A percentile compares a stretch with the other conserved stretches of the same genome.
Conservation (phyloP, 805 yeast genomes). For the Teunomyces kruisii region DNA sequence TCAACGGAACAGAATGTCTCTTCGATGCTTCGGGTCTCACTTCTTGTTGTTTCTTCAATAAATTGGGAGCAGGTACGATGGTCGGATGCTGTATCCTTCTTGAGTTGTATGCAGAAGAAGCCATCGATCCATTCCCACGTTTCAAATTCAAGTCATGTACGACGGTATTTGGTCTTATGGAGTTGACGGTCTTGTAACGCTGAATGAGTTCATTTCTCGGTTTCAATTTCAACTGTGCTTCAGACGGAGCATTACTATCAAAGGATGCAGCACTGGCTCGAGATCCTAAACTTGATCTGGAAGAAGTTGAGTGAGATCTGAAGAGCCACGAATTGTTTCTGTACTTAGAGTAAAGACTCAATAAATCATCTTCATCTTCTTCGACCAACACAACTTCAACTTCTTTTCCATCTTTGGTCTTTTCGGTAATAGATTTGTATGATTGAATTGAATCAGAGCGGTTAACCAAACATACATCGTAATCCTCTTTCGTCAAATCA, state of each 20-base stretch:
- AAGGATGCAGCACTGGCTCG: slow-evolving; percentile 15
- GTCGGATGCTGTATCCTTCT: slow-evolving; percentile 19
- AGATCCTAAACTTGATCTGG: slow-evolving; percentile 11
- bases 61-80: background rate
- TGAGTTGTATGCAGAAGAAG: slow-evolving; percentile 16
- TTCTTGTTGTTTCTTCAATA: background rate
- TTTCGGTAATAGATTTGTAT: slow-evolving; percentile 41
- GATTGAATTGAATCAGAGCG: slow-evolving; percentile 36
- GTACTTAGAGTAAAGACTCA: slow-evolving; percentile 44
- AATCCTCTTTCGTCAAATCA: slow-evolving; percentile 41
- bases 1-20: slow-evolving; percentile 9
- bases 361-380: slow-evolving; percentile 34
- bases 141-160: slow-evolving; percentile 1
- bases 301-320: slow-evolving; percentile 23
- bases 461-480: slow-evolving; percentile 36
- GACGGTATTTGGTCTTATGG: background rate
- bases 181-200: slow-evolving; percentile 3
- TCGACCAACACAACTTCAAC: slow-evolving; percentile 46
- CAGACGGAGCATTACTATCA: slow-evolving; percentile 21
- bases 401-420: slow-evolving; percentile 34
- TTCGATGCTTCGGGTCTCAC: slow-evolving; percentile 1
- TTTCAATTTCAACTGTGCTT: slow-evolving; percentile 14
- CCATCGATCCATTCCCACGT: slow-evolving; percentile 7
- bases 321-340: slow-evolving; percentile 25
- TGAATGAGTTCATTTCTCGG: slow-evolving; percentile 1